These are phyloP conservation scores for Arthrobotrys conoides DNA, from an alignment of 2,329 filamentous ascomycete species.

Conservation along the genomic window DNA sequence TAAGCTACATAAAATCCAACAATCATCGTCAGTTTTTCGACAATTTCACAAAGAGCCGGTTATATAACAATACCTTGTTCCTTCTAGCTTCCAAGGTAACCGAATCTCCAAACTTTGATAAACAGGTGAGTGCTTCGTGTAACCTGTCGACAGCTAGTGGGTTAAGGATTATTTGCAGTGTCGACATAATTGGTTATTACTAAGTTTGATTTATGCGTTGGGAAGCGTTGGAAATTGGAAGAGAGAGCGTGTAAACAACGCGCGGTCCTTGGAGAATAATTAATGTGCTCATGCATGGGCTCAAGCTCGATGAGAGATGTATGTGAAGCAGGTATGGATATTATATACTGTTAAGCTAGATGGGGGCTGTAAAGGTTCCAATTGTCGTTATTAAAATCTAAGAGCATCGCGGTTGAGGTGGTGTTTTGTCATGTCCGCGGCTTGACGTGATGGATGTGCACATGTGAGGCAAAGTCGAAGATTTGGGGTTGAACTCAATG, in stretches of 20 bases:
- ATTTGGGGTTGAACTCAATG: constrained; percentile 10
- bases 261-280: constrained; percentile 1
- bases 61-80: constrained; percentile 67
- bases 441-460: constrained; percentile 8
- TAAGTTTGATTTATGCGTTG: constrained; percentile 33
- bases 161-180: constrained; percentile 70
- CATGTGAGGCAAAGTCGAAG: not conserved
- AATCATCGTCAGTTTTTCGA: not conserved
- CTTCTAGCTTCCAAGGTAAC: constrained; percentile 71
- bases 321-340: not conserved
- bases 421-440: not conserved
- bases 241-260: constrained; percentile 37
- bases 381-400: not conserved
- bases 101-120: constrained; percentile 71
- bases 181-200: constrained; percentile 45
- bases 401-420: constrained; percentile 5
- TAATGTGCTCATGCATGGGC: not conserved
- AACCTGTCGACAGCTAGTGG: constrained; percentile 70
- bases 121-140: constrained; percentile 70
- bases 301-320: not conserved
- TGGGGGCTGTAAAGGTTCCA: not conserved
- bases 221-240: constrained; percentile 24
- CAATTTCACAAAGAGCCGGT: no score
- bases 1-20: constrained; percentile 22
- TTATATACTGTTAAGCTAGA: constrained; percentile 15